Conservation (phyloP, 768 basidiomycete genomes). For the Scleroderma citrinum region DNA sequence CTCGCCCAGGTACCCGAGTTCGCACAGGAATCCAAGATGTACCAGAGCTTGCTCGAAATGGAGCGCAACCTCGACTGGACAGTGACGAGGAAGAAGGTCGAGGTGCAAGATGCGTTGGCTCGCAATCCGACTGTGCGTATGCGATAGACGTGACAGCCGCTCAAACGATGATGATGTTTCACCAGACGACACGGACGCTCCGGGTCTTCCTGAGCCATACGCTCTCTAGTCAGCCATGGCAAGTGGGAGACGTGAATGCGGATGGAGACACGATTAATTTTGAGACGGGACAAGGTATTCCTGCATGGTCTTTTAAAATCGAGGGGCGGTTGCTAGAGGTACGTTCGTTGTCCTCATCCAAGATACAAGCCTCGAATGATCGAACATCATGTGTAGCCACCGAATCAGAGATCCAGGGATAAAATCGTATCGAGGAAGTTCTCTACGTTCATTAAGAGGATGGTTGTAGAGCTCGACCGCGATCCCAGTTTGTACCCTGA, state of each 20-base stretch:
- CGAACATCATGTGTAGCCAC: slow-evolving; percentile 37
- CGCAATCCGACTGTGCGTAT: slow-evolving; percentile 53
- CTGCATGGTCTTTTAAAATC: slow-evolving; percentile 82
- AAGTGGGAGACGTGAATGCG: slow-evolving; percentile 40
- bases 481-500: too few species aligned
- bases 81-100: slow-evolving; percentile 81
- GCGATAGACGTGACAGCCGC: not conserved
- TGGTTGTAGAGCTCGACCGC: too few species aligned
- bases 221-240: slow-evolving; percentile 82
- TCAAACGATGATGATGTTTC: slow-evolving; percentile 3
- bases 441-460: slow-evolving; percentile 77
- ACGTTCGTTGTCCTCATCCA: slow-evolving; percentile 17
- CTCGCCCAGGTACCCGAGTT: slow-evolving; percentile 71
- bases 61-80: slow-evolving; percentile 95
- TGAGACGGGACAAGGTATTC: slow-evolving; percentile 84
- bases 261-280: slow-evolving; percentile 43
- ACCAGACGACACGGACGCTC: slow-evolving; percentile 76
- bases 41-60: slow-evolving; percentile 80
- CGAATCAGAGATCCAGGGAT: slow-evolving; percentile 60
- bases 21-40: slow-evolving; percentile 79
- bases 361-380: not conserved
- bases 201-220: slow-evolving; percentile 87
- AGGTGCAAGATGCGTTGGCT: slow-evolving; percentile 84
- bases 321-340: slow-evolving; percentile 87
- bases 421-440: slow-evolving; percentile 66